Evolutionary conservation across 164 flowering plant species (phyloP), one percentile per base, ranked within the genome.

Genomic region (Stephania japonica): DNA sequence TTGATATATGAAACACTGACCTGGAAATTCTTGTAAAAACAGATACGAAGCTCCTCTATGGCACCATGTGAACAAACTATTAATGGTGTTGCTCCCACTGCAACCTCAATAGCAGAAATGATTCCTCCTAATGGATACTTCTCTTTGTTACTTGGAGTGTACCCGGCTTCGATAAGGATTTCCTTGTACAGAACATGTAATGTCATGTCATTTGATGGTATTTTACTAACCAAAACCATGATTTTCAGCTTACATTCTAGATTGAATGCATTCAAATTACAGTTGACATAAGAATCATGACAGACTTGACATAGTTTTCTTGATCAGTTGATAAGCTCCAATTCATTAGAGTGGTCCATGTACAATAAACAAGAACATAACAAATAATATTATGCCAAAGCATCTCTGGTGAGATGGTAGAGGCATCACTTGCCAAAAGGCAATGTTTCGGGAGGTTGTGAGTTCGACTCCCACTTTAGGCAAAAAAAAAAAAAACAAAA

Each of bases 21-120:
- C 95, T 85, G 78, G 73, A 93, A 91, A 83, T 91, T 87, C 80
- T 91, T 93, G 63, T 86, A 84, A 79, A 93, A 93, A 88, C 98
- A 93, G 64, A 91, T 49, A 4, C 74, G 85, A 65, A 93, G 85
- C 81, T 93, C 97, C 81, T 88, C 76, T 69, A 93, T 76, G 42
- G 90, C 92, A 81, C 83, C 89, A 65, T 87, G 81, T 27, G 84
- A 78, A 83, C 98, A 93, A 71, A 67, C 70, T 72, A 93, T 5
- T 74, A 61, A 61, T 0, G 98, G 98, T 9, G 92, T 85, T 73
- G 86, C 80, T 42, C 82, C 90, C 74, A 91, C 86, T 72, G 91
- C 90, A 80, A 88, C 87, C 82, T 93, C 80, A 75, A 93, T 88
- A 42, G 94, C 90, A 67, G 97, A 72, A 49, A 89, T 75, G 70